Percentiles rank a stretch among this genome's conserved stretches.
Evolutionary conservation across 2,329 filamentous ascomycete species (phyloP).

Genomic region (Phialophora verrucosa): DNA sequence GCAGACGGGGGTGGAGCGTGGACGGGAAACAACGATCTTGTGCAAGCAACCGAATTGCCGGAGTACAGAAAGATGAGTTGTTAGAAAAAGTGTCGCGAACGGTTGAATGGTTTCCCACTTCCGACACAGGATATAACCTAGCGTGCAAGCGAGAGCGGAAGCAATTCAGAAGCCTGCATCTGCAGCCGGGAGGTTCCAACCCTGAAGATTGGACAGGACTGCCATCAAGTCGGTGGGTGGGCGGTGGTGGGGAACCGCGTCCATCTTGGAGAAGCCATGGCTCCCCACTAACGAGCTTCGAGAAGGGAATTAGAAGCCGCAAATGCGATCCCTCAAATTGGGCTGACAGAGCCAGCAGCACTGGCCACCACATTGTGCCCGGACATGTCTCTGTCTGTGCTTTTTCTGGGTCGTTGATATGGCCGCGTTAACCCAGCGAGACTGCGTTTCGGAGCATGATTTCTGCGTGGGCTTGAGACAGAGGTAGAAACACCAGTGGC

Average conservation of each 20-base stretch:
- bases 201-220: constrained; percentile 6
- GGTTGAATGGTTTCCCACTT: constrained; percentile 12
- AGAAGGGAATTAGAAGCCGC: constrained; percentile 1
- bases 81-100: not conserved
- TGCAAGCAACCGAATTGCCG: not conserved
- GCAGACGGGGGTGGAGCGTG: not conserved
- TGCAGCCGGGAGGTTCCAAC: constrained; percentile 9
- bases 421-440: not conserved
- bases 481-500: not conserved
- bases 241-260: constrained; percentile 3
- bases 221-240: constrained; percentile 4
- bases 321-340: constrained; percentile 1
- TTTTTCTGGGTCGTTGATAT: not conserved
- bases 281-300: constrained; percentile 7
- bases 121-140: constrained; percentile 7
- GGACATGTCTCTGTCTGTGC: not conserved
- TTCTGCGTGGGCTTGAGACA: not conserved
- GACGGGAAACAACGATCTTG: not conserved
- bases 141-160: constrained; percentile 11
- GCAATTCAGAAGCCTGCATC: constrained; percentile 3
- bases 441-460: not conserved
- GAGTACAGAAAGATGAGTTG: constrained; percentile 1
- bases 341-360: not conserved
- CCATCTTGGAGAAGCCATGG: constrained; percentile 5
- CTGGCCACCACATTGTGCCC: not conserved